These are phyloP conservation scores for Trypanosomatidae sp. DNA, from an alignment of 208 protist genomes.

Conservation along the genomic window DNA sequence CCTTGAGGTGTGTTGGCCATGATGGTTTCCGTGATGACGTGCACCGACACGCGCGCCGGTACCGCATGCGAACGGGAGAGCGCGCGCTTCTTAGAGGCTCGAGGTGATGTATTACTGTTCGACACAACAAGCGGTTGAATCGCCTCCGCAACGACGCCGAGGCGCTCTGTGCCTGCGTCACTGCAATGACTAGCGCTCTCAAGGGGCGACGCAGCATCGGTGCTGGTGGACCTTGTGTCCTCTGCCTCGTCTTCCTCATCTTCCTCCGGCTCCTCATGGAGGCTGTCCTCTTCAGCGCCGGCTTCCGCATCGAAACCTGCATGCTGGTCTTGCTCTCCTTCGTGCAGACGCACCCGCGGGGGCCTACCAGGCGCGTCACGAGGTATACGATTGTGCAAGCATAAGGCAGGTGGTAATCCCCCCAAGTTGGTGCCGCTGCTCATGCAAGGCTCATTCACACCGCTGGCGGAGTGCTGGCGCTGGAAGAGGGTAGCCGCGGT, in stretches of 20 bases:
- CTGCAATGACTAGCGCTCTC: not conserved
- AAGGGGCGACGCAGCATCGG: not conserved
- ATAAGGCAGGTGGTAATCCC: not conserved
- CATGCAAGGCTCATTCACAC: not conserved
- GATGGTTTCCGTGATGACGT: not conserved
- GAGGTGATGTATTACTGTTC: not conserved
- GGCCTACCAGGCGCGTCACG: constrained; percentile 6
- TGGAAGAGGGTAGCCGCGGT: constrained; percentile 2
- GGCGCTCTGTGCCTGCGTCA: not conserved
- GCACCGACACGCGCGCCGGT: not conserved
- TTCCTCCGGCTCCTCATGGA: not conserved
- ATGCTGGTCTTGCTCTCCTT: not conserved
- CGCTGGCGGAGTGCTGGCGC: not conserved
- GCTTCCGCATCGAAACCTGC: not conserved
- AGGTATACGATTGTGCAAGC: not conserved
- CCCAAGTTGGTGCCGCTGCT: not conserved
- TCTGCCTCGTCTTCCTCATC: not conserved
- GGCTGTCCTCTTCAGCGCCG: not conserved
- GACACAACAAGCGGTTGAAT: not conserved
- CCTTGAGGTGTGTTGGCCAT: not conserved
- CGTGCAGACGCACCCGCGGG: constrained; percentile 1
- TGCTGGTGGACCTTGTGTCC: not conserved
- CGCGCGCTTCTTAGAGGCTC: not conserved
- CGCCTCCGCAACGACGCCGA: not conserved
- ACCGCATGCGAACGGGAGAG: not conserved